Percentiles rank a stretch among this genome's conserved stretches.
Conservation (phyloP, 2,329 filamentous ascomycete species). For the Cercospora beticola region DNA sequence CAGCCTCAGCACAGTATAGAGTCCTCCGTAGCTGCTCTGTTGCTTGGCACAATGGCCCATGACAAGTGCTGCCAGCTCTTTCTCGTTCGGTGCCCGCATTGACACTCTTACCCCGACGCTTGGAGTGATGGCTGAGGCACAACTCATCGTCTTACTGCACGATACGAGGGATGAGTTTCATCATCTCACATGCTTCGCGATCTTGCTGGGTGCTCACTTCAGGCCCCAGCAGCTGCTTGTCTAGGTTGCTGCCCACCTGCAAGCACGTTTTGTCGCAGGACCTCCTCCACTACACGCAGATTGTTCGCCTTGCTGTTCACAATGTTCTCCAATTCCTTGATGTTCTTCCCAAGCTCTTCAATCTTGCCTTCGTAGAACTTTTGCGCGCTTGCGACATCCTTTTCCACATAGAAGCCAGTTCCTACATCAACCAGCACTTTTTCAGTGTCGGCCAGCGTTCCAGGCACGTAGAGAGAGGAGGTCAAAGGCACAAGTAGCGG, state of each 20-base stretch:
- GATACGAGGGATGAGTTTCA: not conserved
- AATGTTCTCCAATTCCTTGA: slow-evolving; percentile 67
- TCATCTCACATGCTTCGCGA: not conserved
- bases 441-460: slow-evolving; percentile 69
- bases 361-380: slow-evolving; percentile 69
- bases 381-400: slow-evolving; percentile 63
- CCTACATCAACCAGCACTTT: slow-evolving; percentile 88
- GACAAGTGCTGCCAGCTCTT: not conserved
- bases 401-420: slow-evolving; percentile 93
- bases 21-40: not conserved
- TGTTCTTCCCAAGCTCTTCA: slow-evolving; percentile 62
- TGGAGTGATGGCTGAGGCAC: not conserved
- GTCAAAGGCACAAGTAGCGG: slow-evolving; percentile 88
- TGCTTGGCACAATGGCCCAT: not conserved
- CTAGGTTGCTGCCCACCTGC: slow-evolving; percentile 27
- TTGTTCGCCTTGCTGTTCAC: slow-evolving; percentile 78
- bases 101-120: not conserved
- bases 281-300: slow-evolving; percentile 83
- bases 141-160: not conserved
- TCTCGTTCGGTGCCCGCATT: not conserved
- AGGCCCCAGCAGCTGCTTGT: slow-evolving; percentile 16
- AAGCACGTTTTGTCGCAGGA: slow-evolving; percentile 51
- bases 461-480: slow-evolving; percentile 90
- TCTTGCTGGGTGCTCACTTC: not conserved
- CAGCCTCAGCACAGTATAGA: not conserved